phyloP scores from a whole-genome alignment of 805 yeast species.

The Wickerhamomyces canadensis region DNA sequence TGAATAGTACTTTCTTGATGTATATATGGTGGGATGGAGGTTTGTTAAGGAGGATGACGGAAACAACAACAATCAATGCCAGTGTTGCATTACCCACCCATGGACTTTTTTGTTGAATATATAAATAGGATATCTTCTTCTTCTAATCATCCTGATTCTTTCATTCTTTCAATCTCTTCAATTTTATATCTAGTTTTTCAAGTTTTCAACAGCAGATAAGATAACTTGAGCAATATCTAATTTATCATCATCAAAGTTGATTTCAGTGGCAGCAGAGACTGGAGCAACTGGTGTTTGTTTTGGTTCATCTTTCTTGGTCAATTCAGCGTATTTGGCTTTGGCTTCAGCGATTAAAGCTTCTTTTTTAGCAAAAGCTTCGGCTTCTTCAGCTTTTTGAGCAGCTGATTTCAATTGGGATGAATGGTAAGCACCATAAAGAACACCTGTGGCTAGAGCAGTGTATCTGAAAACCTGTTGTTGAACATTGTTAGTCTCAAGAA shows the following conservation, averaged over 20 bases:
- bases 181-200: conserved; percentile 33
- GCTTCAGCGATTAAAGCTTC: conserved; percentile 81
- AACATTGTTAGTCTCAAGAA: conserved; percentile 9
- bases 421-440: conserved; percentile 83
- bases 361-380: conserved; percentile 54
- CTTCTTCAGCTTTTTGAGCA: conserved; percentile 54
- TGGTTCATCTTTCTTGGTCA: conserved; percentile 41
- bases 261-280: conserved; percentile 39
- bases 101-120: too few relatives aligned
- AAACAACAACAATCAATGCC: too few relatives aligned
- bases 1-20: too few relatives aligned
- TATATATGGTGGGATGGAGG: too few relatives aligned
- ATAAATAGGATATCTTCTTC: too few relatives aligned
- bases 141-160: too few relatives aligned
- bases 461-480: conserved; percentile 76
- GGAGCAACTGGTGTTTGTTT: conserved; percentile 34
- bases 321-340: conserved; percentile 78
- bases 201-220: conserved; percentile 56
- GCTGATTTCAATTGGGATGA: conserved; percentile 60
- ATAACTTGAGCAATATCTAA: conserved; percentile 75
- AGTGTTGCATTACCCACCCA: too few relatives aligned
- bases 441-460: conserved; percentile 84
- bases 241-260: conserved; percentile 84
- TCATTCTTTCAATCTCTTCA: too few relatives aligned
- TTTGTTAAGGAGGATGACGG: too few relatives aligned